These are phyloP conservation scores for Dothiorella sarmentorum DNA, from an alignment of 2,329 filamentous ascomycete genomes.

Conservation along the genomic window DNA sequence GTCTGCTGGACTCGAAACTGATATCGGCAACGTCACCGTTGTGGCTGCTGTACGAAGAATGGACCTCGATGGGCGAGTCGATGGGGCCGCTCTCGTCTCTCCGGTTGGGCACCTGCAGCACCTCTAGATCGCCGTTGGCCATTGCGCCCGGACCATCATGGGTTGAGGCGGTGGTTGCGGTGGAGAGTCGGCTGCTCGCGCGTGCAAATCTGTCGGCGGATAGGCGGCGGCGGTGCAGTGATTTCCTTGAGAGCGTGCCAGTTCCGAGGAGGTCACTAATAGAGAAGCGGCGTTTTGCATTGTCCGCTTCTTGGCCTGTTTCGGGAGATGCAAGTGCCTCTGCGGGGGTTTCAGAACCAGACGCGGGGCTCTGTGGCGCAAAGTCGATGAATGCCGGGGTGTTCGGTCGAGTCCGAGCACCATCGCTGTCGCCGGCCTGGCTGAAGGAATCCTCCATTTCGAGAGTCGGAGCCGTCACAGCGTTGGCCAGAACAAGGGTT, in stretches of 20 bases:
- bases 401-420: slow-evolving; percentile 37
- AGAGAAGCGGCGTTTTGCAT: slow-evolving; percentile 49
- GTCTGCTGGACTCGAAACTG: slow-evolving; percentile 18
- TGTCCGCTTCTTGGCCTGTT: slow-evolving; percentile 27
- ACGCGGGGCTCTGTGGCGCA: slow-evolving; percentile 14
- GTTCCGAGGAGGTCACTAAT: slow-evolving; percentile 20
- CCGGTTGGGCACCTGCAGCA: slow-evolving; percentile 32
- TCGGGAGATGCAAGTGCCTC: slow-evolving; percentile 17
- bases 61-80: slow-evolving; percentile 29
- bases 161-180: slow-evolving; percentile 22
- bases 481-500: slow-evolving; percentile 47
- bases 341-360: slow-evolving; percentile 18
- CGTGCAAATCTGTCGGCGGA: slow-evolving; percentile 28
- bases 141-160: slow-evolving; percentile 27
- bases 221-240: neutral
- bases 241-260: neutral
- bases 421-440: slow-evolving; percentile 39
- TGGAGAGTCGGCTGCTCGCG: slow-evolving; percentile 34
- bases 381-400: slow-evolving; percentile 36
- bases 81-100: slow-evolving; percentile 36
- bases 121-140: slow-evolving; percentile 31
- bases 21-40: slow-evolving; percentile 15
- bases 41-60: slow-evolving; percentile 24
- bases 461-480: slow-evolving; percentile 32
- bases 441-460: slow-evolving; percentile 37